Percentiles rank a stretch among this genome's conserved stretches.
Conservation (phyloP, 2,329 filamentous ascomycete species). For the Parastagonospora nodorum region DNA sequence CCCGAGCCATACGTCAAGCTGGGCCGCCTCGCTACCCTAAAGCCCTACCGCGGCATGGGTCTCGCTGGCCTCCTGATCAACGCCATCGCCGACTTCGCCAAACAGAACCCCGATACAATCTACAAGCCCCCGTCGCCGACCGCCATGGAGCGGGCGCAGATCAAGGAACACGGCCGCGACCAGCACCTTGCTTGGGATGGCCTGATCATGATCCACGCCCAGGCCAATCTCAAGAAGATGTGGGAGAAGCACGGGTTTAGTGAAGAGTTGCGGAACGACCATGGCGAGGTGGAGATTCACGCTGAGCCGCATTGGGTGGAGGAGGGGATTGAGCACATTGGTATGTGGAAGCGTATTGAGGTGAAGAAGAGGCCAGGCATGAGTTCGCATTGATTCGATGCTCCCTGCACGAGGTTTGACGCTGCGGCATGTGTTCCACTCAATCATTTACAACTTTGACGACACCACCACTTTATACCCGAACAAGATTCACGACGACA, state of each 20-base stretch:
- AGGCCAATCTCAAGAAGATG: slow-evolving; percentile 65
- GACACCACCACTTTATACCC: too few relatives aligned
- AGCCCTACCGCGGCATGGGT: slow-evolving; percentile 67
- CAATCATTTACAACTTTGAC: too few relatives aligned
- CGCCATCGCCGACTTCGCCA: slow-evolving; percentile 70
- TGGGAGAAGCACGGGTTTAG: slow-evolving; percentile 77
- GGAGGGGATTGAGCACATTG: slow-evolving; percentile 82
- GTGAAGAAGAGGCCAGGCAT: slow-evolving; percentile 32
- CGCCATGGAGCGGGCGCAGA: slow-evolving; percentile 48
- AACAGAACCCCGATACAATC: slow-evolving; percentile 59
- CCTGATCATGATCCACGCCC: slow-evolving; percentile 78
- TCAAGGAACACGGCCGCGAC: slow-evolving; percentile 50
- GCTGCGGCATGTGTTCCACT: too few relatives aligned
- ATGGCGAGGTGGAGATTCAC: slow-evolving; percentile 34
- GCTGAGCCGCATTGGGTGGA: slow-evolving; percentile 68
- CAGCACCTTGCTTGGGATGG: slow-evolving; percentile 67
- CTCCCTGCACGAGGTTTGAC: neutral
- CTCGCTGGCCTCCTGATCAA: slow-evolving; percentile 71
- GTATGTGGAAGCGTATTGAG: slow-evolving; percentile 71
- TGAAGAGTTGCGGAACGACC: slow-evolving; percentile 71
- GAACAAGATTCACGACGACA: too few relatives aligned
- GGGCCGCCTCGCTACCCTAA: slow-evolving; percentile 74
- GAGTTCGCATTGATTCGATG: slow-evolving; percentile 2
- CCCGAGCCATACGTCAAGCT: slow-evolving; percentile 81
- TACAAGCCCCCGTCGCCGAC: slow-evolving; percentile 47